Evolutionary conservation across 139 green algal species (phyloP).

Genomic region (Chlorella sp.): DNA sequence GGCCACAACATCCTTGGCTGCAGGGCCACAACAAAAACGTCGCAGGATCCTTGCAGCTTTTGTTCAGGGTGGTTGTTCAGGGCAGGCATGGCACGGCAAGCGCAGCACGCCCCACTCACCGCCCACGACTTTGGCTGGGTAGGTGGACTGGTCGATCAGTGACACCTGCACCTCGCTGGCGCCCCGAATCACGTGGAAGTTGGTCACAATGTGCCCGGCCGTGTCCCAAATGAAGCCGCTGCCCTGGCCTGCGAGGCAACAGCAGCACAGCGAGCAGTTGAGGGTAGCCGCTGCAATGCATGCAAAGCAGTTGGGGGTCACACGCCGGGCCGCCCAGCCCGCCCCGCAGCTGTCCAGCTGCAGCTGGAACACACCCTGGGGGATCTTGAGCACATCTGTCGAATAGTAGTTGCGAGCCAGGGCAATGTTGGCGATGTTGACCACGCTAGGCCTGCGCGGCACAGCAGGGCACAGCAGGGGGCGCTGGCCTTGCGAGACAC

Average conservation of each 20-base stretch:
- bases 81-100: background rate
- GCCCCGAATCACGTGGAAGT: slow-evolving; percentile 72
- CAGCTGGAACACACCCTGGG: slow-evolving; percentile 28
- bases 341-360: too few species aligned
- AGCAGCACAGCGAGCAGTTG: too few species aligned
- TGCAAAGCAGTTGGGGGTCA: too few species aligned
- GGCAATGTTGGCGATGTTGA: slow-evolving; percentile 73
- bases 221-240: slow-evolving; percentile 83
- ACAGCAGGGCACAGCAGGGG: background rate
- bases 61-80: too few species aligned
- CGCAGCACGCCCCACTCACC: background rate
- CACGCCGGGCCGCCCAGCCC: too few species aligned
- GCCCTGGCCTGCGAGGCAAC: slow-evolving; percentile 49
- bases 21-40: too few species aligned
- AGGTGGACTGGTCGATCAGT: slow-evolving; percentile 64
- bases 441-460: slow-evolving; percentile 54
- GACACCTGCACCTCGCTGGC: slow-evolving; percentile 47
- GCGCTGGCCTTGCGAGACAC: background rate
- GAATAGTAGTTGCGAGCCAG: slow-evolving; percentile 26
- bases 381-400: slow-evolving; percentile 60
- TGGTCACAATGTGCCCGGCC: slow-evolving; percentile 81
- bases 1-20: too few species aligned
- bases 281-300: too few species aligned
- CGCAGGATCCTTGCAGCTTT: too few species aligned
- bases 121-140: slow-evolving; percentile 52